Evolutionary conservation across 1,284 basidiomycete species (phyloP).

Genomic region (Limonomyces culmigenus): DNA sequence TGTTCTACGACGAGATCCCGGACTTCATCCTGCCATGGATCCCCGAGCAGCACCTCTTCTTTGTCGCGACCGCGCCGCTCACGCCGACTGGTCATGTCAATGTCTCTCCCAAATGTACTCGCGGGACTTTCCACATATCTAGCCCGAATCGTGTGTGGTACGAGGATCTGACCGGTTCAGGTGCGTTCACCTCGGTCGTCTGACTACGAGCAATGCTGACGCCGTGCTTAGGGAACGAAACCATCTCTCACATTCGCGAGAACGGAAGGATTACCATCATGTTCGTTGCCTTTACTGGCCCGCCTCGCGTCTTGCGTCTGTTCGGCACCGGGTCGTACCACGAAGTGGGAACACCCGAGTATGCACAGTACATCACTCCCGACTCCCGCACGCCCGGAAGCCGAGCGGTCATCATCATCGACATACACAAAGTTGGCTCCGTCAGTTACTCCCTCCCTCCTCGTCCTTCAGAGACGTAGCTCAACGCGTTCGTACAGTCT

Average conservation of each 20-base stretch:
- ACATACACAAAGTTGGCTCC: slow-evolving; percentile 33
- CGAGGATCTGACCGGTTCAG: slow-evolving; percentile 3
- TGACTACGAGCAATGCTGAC: background rate
- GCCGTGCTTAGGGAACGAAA: slow-evolving; percentile 25
- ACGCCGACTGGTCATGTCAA: slow-evolving; percentile 32
- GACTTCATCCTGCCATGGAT: slow-evolving; percentile 28
- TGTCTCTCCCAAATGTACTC: slow-evolving; percentile 33
- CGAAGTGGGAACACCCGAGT: slow-evolving; percentile 36
- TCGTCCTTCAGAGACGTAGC: background rate
- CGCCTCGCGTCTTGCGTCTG: slow-evolving; percentile 31
- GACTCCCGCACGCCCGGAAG: slow-evolving; percentile 30
- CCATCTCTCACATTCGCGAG: slow-evolving; percentile 39
- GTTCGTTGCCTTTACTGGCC: slow-evolving; percentile 37
- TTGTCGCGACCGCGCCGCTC: slow-evolving; percentile 38
- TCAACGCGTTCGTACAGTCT: slow-evolving; percentile 17
- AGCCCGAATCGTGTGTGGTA: slow-evolving; percentile 12
- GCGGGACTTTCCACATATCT: slow-evolving; percentile 29
- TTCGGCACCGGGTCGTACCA: slow-evolving; percentile 34
- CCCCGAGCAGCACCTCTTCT: slow-evolving; percentile 32
- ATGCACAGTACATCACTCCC: slow-evolving; percentile 23
- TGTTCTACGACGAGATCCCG: slow-evolving; percentile 30
- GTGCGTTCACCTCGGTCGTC: background rate
- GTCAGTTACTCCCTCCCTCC: slow-evolving; percentile 17
- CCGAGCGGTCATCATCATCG: slow-evolving; percentile 29
- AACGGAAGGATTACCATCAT: slow-evolving; percentile 39